Evolutionary conservation across 2,329 filamentous ascomycete species (phyloP), one percentile per base, ranked within the genome.

Genomic region (Aspergillus alliaceus): DNA sequence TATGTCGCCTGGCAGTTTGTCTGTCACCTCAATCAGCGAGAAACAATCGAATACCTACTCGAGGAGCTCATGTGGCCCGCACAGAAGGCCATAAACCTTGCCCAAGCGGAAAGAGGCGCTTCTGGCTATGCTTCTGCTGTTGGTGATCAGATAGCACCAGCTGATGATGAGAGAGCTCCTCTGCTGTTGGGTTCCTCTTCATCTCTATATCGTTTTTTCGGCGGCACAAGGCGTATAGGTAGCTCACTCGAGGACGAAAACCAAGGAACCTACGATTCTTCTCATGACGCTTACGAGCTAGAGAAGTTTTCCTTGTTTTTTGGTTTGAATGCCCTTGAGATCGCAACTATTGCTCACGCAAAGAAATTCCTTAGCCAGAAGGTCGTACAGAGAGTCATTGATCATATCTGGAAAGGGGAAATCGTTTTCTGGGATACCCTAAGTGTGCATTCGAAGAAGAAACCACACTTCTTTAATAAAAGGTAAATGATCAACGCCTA

Each of bases 341-440:
- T 96, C 66, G 91, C 91, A 25, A 87, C 89, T 46, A 86, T 96
- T 20, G 88, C 88, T 12, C 84, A 90, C 57, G 90, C 90, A 29
- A 96, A 96, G 76, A 89, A 89, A 46, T 96, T 96, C 64, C 82
- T 96, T 34, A 88, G 88, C 68, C 91, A 96, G 72, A 83, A 84
- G 58, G 84, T 90, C 2, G 89, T 96, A 11, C 91, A 96, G 70
- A 90, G 89, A 66, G 89, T 96, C 63, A 85, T 96, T 60, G 88
- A 89, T 46, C 89, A 89, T 49, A 90, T 96, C 53, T 96, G 91
- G 91, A 86, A 87, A 61, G 91, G 91, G 46, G 88, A 93, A 63
- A 91, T 96, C 59, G 84, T 93, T 35, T 95, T 96, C 72, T 96
- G 91, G 91, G 88, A 92, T 59, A 85, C 81, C 6, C 78, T 96